Base-by-base conservation (phyloP, 352 stramenopile genomes). In the Salisapilia sapeloensis region DNA sequence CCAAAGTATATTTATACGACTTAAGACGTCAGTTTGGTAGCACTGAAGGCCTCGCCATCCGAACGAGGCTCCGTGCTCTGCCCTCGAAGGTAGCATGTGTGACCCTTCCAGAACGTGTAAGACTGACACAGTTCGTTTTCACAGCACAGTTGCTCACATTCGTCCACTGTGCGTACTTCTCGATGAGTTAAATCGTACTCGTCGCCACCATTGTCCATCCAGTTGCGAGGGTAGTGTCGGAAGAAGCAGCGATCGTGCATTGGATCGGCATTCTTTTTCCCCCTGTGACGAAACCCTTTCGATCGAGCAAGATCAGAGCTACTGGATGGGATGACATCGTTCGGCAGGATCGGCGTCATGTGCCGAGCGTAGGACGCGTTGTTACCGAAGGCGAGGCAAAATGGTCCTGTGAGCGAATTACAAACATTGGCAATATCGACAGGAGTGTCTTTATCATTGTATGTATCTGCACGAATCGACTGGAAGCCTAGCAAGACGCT, bases 141-240 rank as follows among this genome's bases (percentile, higher is more conserved):
- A 30, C 66, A 83, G 42, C 66, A 83, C 10, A 83, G 42, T 29
- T 46, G 29, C 29, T 83, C 66, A 33, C 66, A 83, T 22, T 78
- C 66, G 26, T 80, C 60, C 33, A 71, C 60, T 6, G 28, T 64
- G 11, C 29, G 18, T n/a, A 78, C 60, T 35, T 54, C 37, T 35
- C 71, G 51, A 37, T 46, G 69, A 53, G 76, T 56, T 26, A 83
- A 17, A 40, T 83, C 66, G 53, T 77, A 64, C 21, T 35, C 48
- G 20, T 76, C 59, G 18, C 61, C 61, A 8, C 60, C 56, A 6
- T 44, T 60, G 49, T 83, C 66, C 66, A 83, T 83, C 66, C 66
- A 83, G 29, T 48, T 75, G 19, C 49, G 39, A 15, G 51, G 21
- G 23, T 72, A 78, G 38, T 78, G 61, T 30, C 59, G 64, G 26